These are phyloP conservation scores for Panicum hallii DNA, from an alignment of 202 grass and related monocot genomes.

Conservation along the genomic window DNA sequence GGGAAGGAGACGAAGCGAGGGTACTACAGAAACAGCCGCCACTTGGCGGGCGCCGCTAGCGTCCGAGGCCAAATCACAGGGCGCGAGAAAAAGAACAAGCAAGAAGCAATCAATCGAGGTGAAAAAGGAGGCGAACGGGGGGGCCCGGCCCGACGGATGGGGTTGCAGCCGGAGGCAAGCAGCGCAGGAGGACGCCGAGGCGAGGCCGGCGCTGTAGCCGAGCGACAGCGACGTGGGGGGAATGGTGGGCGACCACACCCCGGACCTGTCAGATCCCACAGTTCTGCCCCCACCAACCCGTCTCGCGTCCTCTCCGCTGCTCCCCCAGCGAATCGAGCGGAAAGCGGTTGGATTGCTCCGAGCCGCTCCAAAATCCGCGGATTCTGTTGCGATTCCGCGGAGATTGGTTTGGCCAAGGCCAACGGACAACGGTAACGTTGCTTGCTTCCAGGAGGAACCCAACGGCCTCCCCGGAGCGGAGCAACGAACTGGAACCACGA, in stretches of 20 bases:
- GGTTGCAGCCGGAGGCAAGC: neutral
- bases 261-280: constrained; percentile 16
- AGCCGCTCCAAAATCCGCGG: neutral
- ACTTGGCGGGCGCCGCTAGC: neutral
- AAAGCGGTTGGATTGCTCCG: neutral
- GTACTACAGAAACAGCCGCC: neutral
- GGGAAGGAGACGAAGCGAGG: constrained; percentile 3
- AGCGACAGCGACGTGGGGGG: constrained; percentile 13
- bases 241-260: constrained; percentile 22
- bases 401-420: neutral
- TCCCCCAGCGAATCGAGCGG: neutral
- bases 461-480: neutral
- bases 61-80: constrained; percentile 27
- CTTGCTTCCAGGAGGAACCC: neutral
- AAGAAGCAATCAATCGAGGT: constrained; percentile 10
- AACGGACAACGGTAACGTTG: neutral
- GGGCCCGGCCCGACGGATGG: neutral
- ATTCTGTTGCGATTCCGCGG: neutral
- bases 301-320: neutral
- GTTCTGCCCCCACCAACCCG: neutral
- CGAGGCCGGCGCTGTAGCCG: neutral
- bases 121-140: neutral
- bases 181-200: neutral
- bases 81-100: constrained; percentile 3
- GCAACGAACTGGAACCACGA: neutral